Evolutionary conservation across 768 basidiomycete genomes (phyloP).

Genomic region (Rhodocollybia butyracea): DNA sequence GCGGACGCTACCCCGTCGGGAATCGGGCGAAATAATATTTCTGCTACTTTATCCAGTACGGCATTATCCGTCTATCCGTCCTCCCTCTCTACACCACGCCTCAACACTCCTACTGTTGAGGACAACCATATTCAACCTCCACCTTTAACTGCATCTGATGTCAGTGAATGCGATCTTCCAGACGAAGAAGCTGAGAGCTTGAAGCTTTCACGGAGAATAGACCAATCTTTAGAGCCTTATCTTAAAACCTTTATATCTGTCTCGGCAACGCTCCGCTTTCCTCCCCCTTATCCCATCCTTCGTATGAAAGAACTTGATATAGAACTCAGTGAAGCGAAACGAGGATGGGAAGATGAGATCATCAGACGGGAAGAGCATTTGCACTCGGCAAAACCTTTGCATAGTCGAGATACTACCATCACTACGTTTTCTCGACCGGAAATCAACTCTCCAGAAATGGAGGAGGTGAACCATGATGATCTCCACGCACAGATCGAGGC

Average conservation of each 20-base stretch:
- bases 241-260: conserved; percentile 86
- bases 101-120: conserved; percentile 22
- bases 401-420: conserved; percentile 7
- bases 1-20: conserved; percentile 58
- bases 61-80: conserved; percentile 24
- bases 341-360: conserved; percentile 86
- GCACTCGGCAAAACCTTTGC: background rate
- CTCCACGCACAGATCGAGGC: conserved; percentile 69
- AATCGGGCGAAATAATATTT: conserved; percentile 20
- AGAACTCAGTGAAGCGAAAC: conserved; percentile 63
- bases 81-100: conserved; percentile 26
- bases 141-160: conserved; percentile 17
- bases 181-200: conserved; percentile 72
- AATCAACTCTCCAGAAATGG: background rate
- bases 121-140: background rate
- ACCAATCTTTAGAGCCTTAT: conserved; percentile 82
- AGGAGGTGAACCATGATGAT: conserved; percentile 37
- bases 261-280: conserved; percentile 88
- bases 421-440: conserved; percentile 10
- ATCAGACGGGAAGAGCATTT: conserved; percentile 70
- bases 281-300: conserved; percentile 84
- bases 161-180: conserved; percentile 45
- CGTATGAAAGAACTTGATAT: conserved; percentile 89
- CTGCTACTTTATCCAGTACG: conserved; percentile 16
- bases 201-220: conserved; percentile 72